These are phyloP conservation scores for Marchantia paleacea DNA, from an alignment of 225 moss, liverwort and hornwort genomes.

Conservation along the genomic window DNA sequence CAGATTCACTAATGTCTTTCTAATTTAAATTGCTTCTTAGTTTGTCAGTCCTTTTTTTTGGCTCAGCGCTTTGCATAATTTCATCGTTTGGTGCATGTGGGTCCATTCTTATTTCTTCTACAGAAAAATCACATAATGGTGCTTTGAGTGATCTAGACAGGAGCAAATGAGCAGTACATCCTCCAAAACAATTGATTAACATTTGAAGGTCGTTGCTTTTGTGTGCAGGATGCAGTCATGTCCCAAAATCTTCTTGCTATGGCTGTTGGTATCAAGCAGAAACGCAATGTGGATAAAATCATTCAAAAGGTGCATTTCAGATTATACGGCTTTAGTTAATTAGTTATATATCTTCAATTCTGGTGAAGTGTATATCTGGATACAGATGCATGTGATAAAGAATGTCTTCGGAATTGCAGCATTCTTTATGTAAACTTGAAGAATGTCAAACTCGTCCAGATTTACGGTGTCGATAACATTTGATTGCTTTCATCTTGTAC, in stretches of 20 bases:
- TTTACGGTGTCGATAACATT: not conserved
- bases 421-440: not conserved
- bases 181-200: not conserved
- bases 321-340: too few relatives aligned
- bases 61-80: too few relatives aligned
- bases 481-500: not conserved
- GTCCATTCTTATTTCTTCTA: too few relatives aligned
- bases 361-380: too few relatives aligned
- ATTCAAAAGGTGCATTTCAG: constrained; percentile 54
- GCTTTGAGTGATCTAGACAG: not conserved
- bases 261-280: constrained; percentile 87
- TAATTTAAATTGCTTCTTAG: too few relatives aligned
- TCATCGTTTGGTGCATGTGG: too few relatives aligned
- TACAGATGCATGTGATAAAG: not conserved
- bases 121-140: not conserved
- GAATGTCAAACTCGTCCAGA: too few relatives aligned
- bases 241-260: constrained; percentile 72
- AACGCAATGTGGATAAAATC: constrained; percentile 57
- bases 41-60: too few relatives aligned
- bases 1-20: too few relatives aligned
- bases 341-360: too few relatives aligned
- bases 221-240: constrained; percentile 35
- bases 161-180: not conserved
- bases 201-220: not conserved
- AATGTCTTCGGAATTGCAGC: too few relatives aligned